Evolutionary conservation across 257 asterid genomes (phyloP).

Genomic region (Rauvolfia tetraphylla): DNA sequence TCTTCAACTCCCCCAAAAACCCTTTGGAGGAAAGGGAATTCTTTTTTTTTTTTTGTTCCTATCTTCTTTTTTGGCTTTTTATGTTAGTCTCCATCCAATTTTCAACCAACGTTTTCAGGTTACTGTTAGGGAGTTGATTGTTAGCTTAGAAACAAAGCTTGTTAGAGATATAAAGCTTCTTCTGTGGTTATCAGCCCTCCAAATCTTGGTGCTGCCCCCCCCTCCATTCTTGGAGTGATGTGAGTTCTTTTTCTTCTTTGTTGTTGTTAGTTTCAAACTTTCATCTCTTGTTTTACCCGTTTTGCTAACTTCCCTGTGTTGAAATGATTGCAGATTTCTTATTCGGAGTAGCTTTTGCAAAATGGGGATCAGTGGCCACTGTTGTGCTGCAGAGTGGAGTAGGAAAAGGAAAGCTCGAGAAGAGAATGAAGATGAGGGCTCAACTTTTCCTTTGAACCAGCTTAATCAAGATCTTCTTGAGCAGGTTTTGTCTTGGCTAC

Average conservation of each 20-base stretch:
- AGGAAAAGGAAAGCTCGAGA: conserved; percentile 27
- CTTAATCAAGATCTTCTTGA: conserved; percentile 88
- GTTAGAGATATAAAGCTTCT: neutral
- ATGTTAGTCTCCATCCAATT: conserved; percentile 11
- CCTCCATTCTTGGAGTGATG: neutral
- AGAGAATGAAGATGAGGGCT: conserved; percentile 22
- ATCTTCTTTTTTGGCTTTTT: conserved; percentile 2
- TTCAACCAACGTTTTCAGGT: conserved; percentile 11
- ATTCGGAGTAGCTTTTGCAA: neutral
- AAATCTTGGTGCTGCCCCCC: neutral
- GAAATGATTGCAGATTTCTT: neutral
- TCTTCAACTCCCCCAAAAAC: neutral
- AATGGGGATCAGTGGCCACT: conserved; percentile 28
- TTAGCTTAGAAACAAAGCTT: conserved; percentile 21
- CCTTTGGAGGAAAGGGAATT: neutral
- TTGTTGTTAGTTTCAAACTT: neutral
- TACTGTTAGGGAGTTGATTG: neutral
- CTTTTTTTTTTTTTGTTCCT: neutral
- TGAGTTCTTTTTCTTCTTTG: neutral
- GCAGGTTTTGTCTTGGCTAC: conserved; percentile 71
- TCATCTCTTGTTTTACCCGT: neutral
- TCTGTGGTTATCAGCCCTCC: neutral
- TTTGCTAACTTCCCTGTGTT: neutral
- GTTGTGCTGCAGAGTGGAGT: conserved; percentile 9
- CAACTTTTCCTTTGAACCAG: conserved; percentile 42